Base-by-base conservation (phyloP, 495 filamentous ascomycete genomes). In the Trichoderma reesei region DNA sequence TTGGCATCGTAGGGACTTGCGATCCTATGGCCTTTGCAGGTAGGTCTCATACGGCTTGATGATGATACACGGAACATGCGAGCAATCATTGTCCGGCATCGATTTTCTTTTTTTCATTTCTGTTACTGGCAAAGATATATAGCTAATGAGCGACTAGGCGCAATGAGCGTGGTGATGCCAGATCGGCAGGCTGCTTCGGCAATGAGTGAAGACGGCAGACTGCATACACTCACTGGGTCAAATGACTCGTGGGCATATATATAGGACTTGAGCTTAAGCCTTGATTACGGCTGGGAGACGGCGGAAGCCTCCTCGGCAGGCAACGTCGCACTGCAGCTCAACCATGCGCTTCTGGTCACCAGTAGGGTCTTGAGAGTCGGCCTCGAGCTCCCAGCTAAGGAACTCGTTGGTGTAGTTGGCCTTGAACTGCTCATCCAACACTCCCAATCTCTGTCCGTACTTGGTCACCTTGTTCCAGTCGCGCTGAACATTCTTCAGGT, bases 381-480 rank as follows among this genome's bases (percentile, higher is more conserved):
- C 77, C 41, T 85, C 83, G 34, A 87, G 75, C n/a, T 65, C 65
- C 86, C 86, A 89, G 11, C 74, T 75, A 20, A 89, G 74, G 73
- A 79, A 87, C 63, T 79, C 68, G 65, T 88, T 89, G 69, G 85
- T 88, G 72, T 88, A 88, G 76, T 89, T 89, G 11, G 85, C 78
- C 70, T 76, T 71, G 72, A 88, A 88, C 67, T 65, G 67, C 44
- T 73, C 75, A 60, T 82, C 76, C 18, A 89, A 73, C 54, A 88
- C 81, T 5, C 79, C 84, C 14, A 88, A 76, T 14, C 85, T 77
- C 76, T 88, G 88, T 42, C 85, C 85, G 64, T 89, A 89, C 65
- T 75, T 77, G 51, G 86, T 88, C 36, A 88, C 86, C 79, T 89
- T 89, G 61, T 75, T 72, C 85, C 85, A 88, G 76, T 88, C 86